Conservation (phyloP, 768 basidiomycete genomes). For the Boletus rubropictus region DNA sequence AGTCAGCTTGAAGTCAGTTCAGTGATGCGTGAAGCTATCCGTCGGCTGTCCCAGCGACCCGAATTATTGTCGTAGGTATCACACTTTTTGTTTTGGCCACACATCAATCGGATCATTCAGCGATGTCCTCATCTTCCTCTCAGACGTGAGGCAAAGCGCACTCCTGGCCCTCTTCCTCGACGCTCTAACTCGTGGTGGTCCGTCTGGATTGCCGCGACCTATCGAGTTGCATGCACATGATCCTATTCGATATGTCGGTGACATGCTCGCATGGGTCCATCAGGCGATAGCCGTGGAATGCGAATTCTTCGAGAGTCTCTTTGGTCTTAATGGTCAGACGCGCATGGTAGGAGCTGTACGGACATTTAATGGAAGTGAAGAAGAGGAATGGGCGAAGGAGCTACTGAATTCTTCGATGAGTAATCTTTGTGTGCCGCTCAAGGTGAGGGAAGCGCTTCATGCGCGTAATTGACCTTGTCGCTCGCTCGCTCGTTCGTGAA, state of each 20-base stretch:
- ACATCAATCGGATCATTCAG: slow-evolving; percentile 30
- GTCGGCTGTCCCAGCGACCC: slow-evolving; percentile 67
- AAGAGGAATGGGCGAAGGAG: slow-evolving; percentile 75
- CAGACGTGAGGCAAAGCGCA: slow-evolving; percentile 75
- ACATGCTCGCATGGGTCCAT: slow-evolving; percentile 99
- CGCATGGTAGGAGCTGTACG: slow-evolving; percentile 76
- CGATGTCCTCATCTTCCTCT: slow-evolving; percentile 71
- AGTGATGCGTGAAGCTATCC: slow-evolving; percentile 66
- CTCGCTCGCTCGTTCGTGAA: neutral
- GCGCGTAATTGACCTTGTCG: neutral
- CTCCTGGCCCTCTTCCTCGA: slow-evolving; percentile 78
- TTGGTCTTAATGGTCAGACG: slow-evolving; percentile 48
- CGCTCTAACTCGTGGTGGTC: slow-evolving; percentile 84
- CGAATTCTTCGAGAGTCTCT: slow-evolving; percentile 87
- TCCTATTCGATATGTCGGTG: slow-evolving; percentile 91
- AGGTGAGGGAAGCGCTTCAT: slow-evolving; percentile 40
- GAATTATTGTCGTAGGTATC: slow-evolving; percentile 52
- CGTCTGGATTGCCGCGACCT: slow-evolving; percentile 78
- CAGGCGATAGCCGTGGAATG: slow-evolving; percentile 92
- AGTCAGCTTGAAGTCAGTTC: slow-evolving; percentile 62
- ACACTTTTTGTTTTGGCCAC: neutral
- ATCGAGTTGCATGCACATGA: slow-evolving; percentile 99
- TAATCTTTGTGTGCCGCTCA: slow-evolving; percentile 83
- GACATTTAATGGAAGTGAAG: slow-evolving; percentile 48
- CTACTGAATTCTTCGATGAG: slow-evolving; percentile 78